phyloP scores from a whole-genome alignment of 2,329 filamentous ascomycete genomes.

The Paecilomyces dactylethromorphus region DNA sequence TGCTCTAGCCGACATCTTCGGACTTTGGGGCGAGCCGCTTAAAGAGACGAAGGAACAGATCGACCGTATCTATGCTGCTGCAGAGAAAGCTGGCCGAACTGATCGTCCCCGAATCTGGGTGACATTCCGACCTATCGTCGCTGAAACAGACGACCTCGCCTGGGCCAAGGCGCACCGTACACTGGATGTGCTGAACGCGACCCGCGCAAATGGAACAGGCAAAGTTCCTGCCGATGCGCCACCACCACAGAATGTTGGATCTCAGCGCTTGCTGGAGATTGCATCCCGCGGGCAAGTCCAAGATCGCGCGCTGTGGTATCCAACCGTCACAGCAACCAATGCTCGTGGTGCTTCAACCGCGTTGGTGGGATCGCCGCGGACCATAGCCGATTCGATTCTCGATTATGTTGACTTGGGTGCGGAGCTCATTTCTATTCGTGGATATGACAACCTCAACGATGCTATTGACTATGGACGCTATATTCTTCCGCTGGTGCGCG shows the following conservation, averaged over 20 bases:
- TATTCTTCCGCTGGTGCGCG: constrained; percentile 46
- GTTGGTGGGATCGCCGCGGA: constrained; percentile 50
- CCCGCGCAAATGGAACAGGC: constrained; percentile 31
- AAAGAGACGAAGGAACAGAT: constrained; percentile 60
- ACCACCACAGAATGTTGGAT: constrained; percentile 53
- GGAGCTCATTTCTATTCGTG: constrained; percentile 54
- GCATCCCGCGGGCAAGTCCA: constrained; percentile 49
- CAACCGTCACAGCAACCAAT: constrained; percentile 56
- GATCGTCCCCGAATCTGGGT: constrained; percentile 58
- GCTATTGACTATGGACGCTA: constrained; percentile 54
- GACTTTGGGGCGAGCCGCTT: constrained; percentile 57
- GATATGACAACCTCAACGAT: constrained; percentile 57
- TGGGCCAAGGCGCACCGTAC: constrained; percentile 56
- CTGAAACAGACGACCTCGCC: constrained; percentile 56
- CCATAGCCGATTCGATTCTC: constrained; percentile 48
- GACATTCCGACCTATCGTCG: constrained; percentile 56
- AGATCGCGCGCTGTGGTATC: constrained; percentile 58
- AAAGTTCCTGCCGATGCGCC: constrained; percentile 24
- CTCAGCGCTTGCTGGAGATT: constrained; percentile 53
- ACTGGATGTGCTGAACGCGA: constrained; percentile 45
- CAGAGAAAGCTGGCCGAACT: constrained; percentile 49
- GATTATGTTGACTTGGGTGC: constrained; percentile 53
- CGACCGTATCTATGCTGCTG: constrained; percentile 53
- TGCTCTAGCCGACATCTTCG: constrained; percentile 55
- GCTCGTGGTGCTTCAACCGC: constrained; percentile 55